Evolutionary conservation across 345 rosid species (phyloP).

Genomic region (Hibiscus mutabilis): DNA sequence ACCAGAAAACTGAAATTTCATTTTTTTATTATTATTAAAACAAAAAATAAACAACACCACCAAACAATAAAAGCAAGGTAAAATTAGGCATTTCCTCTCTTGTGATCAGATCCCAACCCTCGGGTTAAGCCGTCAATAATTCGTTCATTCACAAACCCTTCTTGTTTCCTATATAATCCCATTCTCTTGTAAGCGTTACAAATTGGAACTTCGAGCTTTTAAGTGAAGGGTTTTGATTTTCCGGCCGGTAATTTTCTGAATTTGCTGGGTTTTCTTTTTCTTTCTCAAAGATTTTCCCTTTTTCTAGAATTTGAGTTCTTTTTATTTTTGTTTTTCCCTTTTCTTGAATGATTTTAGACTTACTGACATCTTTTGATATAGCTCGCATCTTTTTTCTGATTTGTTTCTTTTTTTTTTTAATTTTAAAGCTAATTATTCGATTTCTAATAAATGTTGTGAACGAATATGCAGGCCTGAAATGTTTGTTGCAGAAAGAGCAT

Average conservation of each 20-base stretch:
- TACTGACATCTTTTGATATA: too few relatives aligned
- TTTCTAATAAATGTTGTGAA: conserved; percentile 10
- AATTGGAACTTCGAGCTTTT: background rate
- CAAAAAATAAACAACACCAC: background rate
- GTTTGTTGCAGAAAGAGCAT: conserved; percentile 15
- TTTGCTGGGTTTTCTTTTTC: background rate
- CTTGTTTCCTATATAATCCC: background rate
- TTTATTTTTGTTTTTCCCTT: background rate
- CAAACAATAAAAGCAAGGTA: background rate
- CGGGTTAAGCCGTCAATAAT: background rate
- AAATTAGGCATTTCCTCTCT: too few relatives aligned
- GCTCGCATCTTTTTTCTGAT: background rate
- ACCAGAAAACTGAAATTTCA: background rate
- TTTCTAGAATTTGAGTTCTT: background rate
- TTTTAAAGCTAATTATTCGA: background rate
- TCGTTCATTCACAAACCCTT: background rate
- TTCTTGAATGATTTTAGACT: background rate
- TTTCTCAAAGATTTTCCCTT: background rate
- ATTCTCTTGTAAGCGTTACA: background rate
- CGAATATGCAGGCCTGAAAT: conserved; percentile 18
- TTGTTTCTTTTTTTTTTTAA: background rate
- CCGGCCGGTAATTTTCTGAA: conserved; percentile 2
- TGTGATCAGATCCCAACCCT: conserved; percentile 7
- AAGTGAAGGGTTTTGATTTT: background rate
- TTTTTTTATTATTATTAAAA: background rate